Base-by-base conservation (phyloP, 306 rosid species). In the Lotus japonicus region DNA sequence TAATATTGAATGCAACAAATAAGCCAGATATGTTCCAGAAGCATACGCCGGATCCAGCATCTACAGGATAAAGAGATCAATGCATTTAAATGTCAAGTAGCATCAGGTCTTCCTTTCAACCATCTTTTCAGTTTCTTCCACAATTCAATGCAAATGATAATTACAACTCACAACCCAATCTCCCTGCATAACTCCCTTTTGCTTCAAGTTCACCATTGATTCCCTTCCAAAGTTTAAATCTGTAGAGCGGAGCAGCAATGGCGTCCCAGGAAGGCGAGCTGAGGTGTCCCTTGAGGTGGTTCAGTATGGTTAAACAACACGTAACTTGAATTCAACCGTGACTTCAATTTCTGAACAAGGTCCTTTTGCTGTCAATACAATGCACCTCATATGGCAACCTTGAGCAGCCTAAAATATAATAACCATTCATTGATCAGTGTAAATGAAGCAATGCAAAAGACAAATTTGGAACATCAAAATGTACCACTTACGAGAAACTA, bases 401-500 rank as follows among this genome's bases (percentile, higher is more conserved):
- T 69, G 46, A 69, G 51, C 65, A 70, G 50, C 67, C 73, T 36
- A 65, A 69, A 8, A 64, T 61, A 11, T 9, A 43, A 28, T 56
- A 39, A 38, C 63, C 64, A 17, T 5, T 31, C 7, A 31, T 31
- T 31, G 7, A 31, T 6, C 36, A 5, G 36, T 31, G 11, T 56
- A 71, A 46, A 64, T 53, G 41, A 31, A 63, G 57, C 59, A 39
- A 49, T 10, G 57, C 51, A 63, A 41, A 63, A 33, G 31, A 51
- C 55, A 38, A 58, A 45, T 57, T 23, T 45, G 53, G 79, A 45
- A 65, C 50, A 55, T 54, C 36, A 58, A 73, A 57, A 61, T 64
- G 75, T 79, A 83, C 87, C 95, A 19, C 63, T 66, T 11, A 9
- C 67, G 77, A 65, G 75, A 81, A 79, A 74, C 38, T 66, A 58